Base-by-base conservation (phyloP, 768 basidiomycete genomes). In the Hypsizygus marmoreus region DNA sequence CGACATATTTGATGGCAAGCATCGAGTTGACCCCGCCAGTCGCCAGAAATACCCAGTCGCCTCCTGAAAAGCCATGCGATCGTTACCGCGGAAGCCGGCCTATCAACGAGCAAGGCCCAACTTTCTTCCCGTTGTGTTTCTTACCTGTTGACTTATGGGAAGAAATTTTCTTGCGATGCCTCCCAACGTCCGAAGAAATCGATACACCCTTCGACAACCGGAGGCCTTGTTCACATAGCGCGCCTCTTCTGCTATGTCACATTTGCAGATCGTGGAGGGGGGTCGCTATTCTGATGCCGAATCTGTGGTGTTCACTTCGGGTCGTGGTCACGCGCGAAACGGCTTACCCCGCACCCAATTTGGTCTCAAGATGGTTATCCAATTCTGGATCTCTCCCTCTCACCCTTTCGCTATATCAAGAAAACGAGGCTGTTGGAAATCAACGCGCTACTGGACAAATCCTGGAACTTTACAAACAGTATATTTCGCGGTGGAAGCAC, bases 261-360 rank as follows among this genome's bases (percentile, higher is more conserved):
- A 67, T 79, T 25, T 77, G 72, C 43, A 63, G 50, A 30, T 50
- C 63, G 43, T 79, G 77, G 77, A 61, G 74, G 45, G 52, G 60
- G 16, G 53, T 72, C 32, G 70, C 71, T 23, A 41, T 71, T 22
- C 62, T 60, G 28, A 65, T 62, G 4, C 67, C 74, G 4, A 47
- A 60, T 23, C 55, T 79, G 14, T 79, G 77, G 76, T 65, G 67
- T 4, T 55, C 64, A 13, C 43, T 70, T 47, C 53, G 55, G 40
- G 62, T 71, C 40, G 59, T 56, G 24, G 58, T 70, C 8, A 62
- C 56, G 35, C 45, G 52, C 42, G 67, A 66, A 9, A 53, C 50
- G 11, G 50, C 68, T 12, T 59, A 56, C 35, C 70, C 70, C 19
- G 55, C 64, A 26, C 43, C 62, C 9, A 47, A 58, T 23, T 42